These are phyloP conservation scores for Paradendryphiella salina DNA, from an alignment of 2,329 filamentous ascomycete genomes.

Conservation along the genomic window DNA sequence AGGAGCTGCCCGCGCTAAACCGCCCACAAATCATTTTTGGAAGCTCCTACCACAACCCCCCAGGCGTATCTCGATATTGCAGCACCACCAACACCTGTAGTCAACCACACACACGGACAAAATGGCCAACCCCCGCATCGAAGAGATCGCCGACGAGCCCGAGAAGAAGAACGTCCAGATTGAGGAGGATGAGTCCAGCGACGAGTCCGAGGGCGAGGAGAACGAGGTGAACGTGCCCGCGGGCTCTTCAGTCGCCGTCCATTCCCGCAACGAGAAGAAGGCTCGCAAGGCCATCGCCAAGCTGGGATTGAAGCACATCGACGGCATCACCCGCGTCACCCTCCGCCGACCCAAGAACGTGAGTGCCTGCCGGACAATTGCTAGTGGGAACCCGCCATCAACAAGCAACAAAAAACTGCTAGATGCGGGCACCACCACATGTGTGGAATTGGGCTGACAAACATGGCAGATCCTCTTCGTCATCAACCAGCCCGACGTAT, in stretches of 20 bases:
- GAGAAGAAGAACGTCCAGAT: conserved; percentile 77
- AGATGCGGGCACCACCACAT: conserved; percentile 7
- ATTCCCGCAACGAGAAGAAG: conserved; percentile 99
- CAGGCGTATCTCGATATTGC: conserved; percentile 15
- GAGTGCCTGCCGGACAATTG: conserved; percentile 55
- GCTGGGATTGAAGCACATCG: conserved; percentile 93
- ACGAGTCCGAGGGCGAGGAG: conserved; percentile 76
- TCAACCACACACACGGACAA: conserved; percentile 52
- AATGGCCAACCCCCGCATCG: conserved; percentile 97
- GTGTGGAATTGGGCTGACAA: conserved; percentile 24
- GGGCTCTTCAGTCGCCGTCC: conserved; percentile 85
- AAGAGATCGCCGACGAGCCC: conserved; percentile 91
- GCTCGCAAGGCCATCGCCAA: conserved; percentile 99
- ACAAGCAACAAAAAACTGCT: conserved; percentile 1
- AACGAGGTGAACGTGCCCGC: conserved; percentile 72
- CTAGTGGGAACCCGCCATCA: conserved; percentile 12
- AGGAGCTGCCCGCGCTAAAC: conserved; percentile 32
- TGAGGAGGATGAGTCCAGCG: conserved; percentile 71
- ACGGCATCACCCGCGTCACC: conserved; percentile 97
- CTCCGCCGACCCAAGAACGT: conserved; percentile 99
- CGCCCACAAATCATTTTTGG: conserved; percentile 33
- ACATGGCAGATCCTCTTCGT: conserved; percentile 87
- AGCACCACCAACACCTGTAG: conserved; percentile 20
- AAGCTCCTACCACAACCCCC: conserved; percentile 19
- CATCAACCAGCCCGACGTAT: conserved; percentile 99